Base-by-base conservation (phyloP, 805 yeast species). In the Candida ulmi region DNA sequence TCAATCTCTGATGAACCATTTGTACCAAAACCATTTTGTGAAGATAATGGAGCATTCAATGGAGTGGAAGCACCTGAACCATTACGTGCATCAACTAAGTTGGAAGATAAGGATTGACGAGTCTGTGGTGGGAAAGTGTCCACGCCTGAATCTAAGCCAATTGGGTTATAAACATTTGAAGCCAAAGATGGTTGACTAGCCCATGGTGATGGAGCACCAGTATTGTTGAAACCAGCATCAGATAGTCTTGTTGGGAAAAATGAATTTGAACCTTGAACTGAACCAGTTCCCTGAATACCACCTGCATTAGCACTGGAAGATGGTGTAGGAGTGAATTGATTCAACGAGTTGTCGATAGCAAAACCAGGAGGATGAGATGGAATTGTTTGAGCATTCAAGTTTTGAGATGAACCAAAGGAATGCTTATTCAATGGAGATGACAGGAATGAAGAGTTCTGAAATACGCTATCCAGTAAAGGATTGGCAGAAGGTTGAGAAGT, bases 371-470 rank as follows among this genome's bases (percentile, higher is more conserved):
- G 40, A 8, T 36, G 16, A 3, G 34, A 24, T 17, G 35, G 30
- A 3, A 31, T 11, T 13, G 38, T 33, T 17, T 31, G 36, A 8
- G 34, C 8, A 17, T 13, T 31, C 19, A 17, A 23, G 13, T 6
- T 17, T 30, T 30, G 33, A 6, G 21, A 21, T 8, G 18, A 19
- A 15, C 12, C 23, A 41, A 30, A 12, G 47, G 30, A 8, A 26
- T 8, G 5, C 11, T 33, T 35, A 8, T 24, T 33, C 23, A 40
- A 35, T 17, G 45, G 46, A 19, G 42, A 36, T 3, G 42, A 29
- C 11, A 29, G 24, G 36, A 40, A 39, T 2, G 41, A 31, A 27
- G 44, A 35, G 16, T 31, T 21, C 17, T 36, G 39, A 12, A 33
- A 36, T 17, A 28, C 34, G n/a, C 24, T 27, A 6, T 37, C 44